Evolutionary conservation across 2,329 filamentous ascomycete genomes (phyloP).

Genomic region (Epichloe uncinata): DNA sequence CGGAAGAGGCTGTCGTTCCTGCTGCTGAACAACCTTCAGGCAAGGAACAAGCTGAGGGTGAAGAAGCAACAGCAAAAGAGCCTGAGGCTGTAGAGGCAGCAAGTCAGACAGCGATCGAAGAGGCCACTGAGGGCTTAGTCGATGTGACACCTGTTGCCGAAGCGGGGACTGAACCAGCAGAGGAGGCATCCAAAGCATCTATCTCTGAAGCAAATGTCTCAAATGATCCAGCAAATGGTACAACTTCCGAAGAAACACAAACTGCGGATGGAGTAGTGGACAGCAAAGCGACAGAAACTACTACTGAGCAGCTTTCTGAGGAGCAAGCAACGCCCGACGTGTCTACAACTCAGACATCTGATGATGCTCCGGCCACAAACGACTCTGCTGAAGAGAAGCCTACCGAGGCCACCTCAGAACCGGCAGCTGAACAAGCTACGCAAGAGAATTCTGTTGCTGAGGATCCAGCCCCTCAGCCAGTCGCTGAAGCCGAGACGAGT

Average conservation of each 20-base stretch:
- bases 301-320: neutral
- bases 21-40: neutral
- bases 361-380: neutral
- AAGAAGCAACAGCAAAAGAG: neutral
- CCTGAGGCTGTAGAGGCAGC: neutral
- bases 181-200: neutral
- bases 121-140: neutral
- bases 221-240: neutral
- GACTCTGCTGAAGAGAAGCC: neutral
- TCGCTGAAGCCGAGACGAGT: neutral
- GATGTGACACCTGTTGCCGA: neutral
- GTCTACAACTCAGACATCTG: neutral
- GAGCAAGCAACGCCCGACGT: neutral
- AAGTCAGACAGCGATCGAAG: neutral
- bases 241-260: neutral
- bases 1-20: neutral
- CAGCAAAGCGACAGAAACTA: neutral
- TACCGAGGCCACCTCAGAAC: neutral
- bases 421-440: neutral
- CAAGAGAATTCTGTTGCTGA: neutral
- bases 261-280: neutral
- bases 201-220: neutral
- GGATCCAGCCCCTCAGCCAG: neutral
- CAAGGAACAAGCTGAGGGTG: neutral
- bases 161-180: neutral